Base-by-base conservation (phyloP, 805 yeast genomes). In the Lachancea sp. region DNA sequence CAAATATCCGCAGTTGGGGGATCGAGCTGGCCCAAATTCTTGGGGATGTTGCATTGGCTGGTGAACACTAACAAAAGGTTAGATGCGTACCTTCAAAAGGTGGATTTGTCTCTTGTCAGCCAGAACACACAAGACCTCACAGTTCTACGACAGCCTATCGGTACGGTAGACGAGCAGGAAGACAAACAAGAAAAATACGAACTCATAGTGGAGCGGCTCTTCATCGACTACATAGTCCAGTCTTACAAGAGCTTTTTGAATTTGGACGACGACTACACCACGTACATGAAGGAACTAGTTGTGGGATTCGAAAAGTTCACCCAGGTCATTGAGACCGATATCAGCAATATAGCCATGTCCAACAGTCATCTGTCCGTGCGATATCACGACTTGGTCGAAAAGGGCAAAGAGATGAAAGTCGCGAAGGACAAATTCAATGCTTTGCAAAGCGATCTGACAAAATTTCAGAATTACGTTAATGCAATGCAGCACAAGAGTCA, bases 1-100 rank as follows among this genome's bases (percentile, higher is more conserved):
- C 95, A 87, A 59, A 81, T 89, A 32, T 79, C 89, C 32, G 96
- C 96, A 0, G 96, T 87, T 11, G 96, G 96, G 5, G 95, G 95
- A 2, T 80, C 83, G 40, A 81, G 80, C 52, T 89, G 96, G 96
- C 88, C 86, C 11, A 74, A 75, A 7, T 85, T 87, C 52, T 62
- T 89, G 35, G 95, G 93, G 1, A 78, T 90, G 75, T 66, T 89
- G 18, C 81, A 83, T 60, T 89, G 96, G 96, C 60, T 89, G 37
- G 79, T 83, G 3, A 78, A 78, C 51, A 70, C 79, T 49, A 80
- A 71, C 54, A 58, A 49, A 50, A 71, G 68, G 42, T 62, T 69
- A 46, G 78, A 75, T 40, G 56, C 58, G 34, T 46, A 53, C 12
- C 33, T 55, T 10, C 48, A 46, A n/a, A 48, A 52, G 16, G 39